These are phyloP conservation scores for Hymenoscyphus salicellus DNA, from an alignment of 2,329 filamentous ascomycete species.

Conservation along the genomic window DNA sequence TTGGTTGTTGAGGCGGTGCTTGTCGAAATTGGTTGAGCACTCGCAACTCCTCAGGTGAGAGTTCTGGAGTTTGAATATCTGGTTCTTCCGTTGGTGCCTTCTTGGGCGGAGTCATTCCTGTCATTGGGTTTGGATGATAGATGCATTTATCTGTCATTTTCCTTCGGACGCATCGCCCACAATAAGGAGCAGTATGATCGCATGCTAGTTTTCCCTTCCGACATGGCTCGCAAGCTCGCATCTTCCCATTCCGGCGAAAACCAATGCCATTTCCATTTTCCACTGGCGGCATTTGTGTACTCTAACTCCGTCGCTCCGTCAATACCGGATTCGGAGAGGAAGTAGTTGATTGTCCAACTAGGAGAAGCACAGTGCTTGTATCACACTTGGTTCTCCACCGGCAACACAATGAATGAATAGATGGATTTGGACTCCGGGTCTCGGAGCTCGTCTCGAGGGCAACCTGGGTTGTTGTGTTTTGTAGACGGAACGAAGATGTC, in stretches of 20 bases:
- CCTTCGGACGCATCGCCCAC: conserved; percentile 30
- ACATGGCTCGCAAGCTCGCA: conserved; percentile 35
- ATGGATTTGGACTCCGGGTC: background rate
- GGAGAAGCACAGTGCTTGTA: no score
- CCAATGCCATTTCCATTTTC: conserved; percentile 15
- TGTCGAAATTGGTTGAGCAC: no score
- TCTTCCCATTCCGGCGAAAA: conserved; percentile 33
- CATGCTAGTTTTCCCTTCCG: conserved; percentile 34
- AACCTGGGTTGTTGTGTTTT: background rate
- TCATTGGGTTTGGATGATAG: conserved; percentile 33
- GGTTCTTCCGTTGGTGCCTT: background rate
- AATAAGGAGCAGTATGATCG: conserved; percentile 30
- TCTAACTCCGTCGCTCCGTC: no score
- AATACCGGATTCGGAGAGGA: no score
- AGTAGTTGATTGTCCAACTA: no score
- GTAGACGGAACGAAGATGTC: no score
- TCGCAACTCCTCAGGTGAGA: no score
- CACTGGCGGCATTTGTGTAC: conserved; percentile 17
- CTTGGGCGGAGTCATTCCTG: conserved; percentile 17
- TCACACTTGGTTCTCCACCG: no score
- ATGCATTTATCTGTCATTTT: conserved; percentile 28
- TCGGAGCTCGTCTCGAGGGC: conserved; percentile 1
- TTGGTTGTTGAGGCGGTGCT: background rate
- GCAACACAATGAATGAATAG: background rate
- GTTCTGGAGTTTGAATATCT: background rate